A percentile compares a stretch with the other conserved stretches of the same genome.
Evolutionary conservation across 768 basidiomycete species (phyloP).

Genomic region (Grammothele lineata): DNA sequence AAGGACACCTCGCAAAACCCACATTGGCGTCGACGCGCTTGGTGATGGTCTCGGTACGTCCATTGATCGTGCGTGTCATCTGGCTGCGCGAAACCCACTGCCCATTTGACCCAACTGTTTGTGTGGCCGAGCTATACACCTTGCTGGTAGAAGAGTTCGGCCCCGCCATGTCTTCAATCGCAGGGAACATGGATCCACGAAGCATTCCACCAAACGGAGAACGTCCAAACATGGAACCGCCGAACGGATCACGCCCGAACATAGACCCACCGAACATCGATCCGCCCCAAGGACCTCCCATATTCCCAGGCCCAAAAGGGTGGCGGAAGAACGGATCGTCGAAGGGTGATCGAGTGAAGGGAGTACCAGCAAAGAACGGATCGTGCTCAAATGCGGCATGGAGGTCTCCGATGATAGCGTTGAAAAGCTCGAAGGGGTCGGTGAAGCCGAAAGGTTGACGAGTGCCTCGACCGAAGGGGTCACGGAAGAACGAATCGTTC

Average conservation of each 20-base stretch:
- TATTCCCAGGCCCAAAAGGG: not conserved
- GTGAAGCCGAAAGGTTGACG: conserved; percentile 46
- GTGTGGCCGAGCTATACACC: conserved; percentile 25
- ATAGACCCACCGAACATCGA: conserved; percentile 11
- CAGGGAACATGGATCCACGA: conserved; percentile 11
- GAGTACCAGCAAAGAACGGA: conserved; percentile 29
- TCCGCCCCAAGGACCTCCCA: conserved; percentile 1
- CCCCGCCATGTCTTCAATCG: conserved; percentile 2
- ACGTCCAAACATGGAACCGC: not conserved
- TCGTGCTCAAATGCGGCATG: conserved; percentile 26
- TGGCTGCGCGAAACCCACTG: conserved; percentile 49
- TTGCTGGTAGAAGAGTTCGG: not conserved
- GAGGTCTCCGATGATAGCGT: conserved; percentile 60
- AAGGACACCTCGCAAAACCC: conserved; percentile 27
- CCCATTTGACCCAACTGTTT: conserved; percentile 34
- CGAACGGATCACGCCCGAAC: conserved; percentile 1
- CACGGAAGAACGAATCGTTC: conserved; percentile 40
- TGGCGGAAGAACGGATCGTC: conserved; percentile 14
- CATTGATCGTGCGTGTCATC: conserved; percentile 57
- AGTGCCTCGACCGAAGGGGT: conserved; percentile 33
- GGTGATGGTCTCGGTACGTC: conserved; percentile 56
- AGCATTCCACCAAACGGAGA: conserved; percentile 6
- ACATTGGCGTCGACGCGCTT: conserved; percentile 58
- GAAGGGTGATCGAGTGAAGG: conserved; percentile 11
- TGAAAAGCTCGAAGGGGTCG: conserved; percentile 73